phyloP scores from a whole-genome alignment of 495 filamentous ascomycete species.

The Annulohypoxylon moriforme region DNA sequence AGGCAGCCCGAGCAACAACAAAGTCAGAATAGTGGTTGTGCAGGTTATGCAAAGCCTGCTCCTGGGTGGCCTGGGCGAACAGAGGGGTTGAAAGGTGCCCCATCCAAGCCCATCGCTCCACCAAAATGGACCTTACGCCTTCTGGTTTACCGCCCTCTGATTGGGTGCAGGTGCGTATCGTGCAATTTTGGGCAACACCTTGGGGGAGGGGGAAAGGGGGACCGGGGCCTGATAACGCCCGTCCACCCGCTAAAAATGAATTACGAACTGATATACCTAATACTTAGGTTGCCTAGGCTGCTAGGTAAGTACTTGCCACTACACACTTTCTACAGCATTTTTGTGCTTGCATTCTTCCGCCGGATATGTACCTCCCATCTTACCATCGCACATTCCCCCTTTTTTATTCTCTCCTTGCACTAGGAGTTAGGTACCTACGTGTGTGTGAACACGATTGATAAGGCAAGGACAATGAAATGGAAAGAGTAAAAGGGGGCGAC shows the following conservation, averaged over 20 bases:
- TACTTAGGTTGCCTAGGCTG: not conserved
- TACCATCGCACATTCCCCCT: slow-evolving; percentile 16
- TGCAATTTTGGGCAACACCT: slow-evolving; percentile 39
- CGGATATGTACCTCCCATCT: slow-evolving; percentile 8
- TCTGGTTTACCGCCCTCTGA: slow-evolving; percentile 2
- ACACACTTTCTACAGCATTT: too few relatives aligned
- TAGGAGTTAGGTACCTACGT: slow-evolving; percentile 1
- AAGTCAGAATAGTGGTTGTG: slow-evolving; percentile 38
- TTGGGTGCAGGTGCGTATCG: slow-evolving; percentile 27
- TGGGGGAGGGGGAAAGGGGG: slow-evolving; percentile 19
- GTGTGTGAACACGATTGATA: not conserved
- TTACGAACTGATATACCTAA: not conserved
- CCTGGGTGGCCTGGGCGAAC: not conserved
- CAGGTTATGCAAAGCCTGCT: slow-evolving; percentile 41
- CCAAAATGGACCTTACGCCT: slow-evolving; percentile 15
- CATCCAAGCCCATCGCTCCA: too few relatives aligned
- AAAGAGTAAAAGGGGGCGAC: slow-evolving; percentile 11
- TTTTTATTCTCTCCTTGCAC: slow-evolving; percentile 9
- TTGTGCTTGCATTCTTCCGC: slow-evolving; percentile 9
- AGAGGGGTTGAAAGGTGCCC: slow-evolving; percentile 5
- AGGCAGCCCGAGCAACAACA: slow-evolving; percentile 42
- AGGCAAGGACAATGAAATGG: slow-evolving; percentile 23
- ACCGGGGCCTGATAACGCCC: slow-evolving; percentile 22
- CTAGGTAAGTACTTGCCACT: slow-evolving; percentile 13
- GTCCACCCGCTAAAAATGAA: slow-evolving; percentile 10